These are phyloP conservation scores for Fulvia fulva DNA, from an alignment of 2,329 filamentous ascomycete genomes.

Conservation along the genomic window DNA sequence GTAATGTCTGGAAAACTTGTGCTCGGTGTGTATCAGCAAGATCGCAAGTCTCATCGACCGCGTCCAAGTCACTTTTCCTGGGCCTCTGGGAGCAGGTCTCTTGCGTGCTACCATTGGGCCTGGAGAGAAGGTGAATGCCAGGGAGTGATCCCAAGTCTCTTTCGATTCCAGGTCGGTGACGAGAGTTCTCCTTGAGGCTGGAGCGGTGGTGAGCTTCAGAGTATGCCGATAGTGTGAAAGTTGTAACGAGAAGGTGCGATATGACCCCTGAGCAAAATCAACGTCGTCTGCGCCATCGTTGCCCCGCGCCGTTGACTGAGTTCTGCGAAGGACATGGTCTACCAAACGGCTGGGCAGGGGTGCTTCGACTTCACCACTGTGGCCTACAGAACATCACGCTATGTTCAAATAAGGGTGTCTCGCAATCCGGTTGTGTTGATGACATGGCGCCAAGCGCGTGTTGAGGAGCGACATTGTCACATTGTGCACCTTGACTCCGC, in stretches of 20 bases:
- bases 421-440: background rate
- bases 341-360: background rate
- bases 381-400: background rate
- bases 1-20: background rate
- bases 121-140: background rate
- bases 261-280: background rate
- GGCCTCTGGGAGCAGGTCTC: background rate
- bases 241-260: background rate
- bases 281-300: background rate
- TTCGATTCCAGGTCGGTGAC: no score
- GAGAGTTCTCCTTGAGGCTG: no score
- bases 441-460: no score
- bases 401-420: background rate
- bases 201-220: no score
- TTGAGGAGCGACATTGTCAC: background rate
- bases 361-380: background rate
- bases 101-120: background rate
- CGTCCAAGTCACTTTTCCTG: background rate
- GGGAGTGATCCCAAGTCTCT: no score
- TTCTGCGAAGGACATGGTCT: background rate
- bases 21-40: background rate
- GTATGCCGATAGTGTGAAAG: background rate
- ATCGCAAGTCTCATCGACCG: background rate
- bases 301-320: background rate
- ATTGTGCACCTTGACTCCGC: background rate